Evolutionary conservation across 106 monocot genomes (phyloP).

Genomic region (Acorus calamus): DNA sequence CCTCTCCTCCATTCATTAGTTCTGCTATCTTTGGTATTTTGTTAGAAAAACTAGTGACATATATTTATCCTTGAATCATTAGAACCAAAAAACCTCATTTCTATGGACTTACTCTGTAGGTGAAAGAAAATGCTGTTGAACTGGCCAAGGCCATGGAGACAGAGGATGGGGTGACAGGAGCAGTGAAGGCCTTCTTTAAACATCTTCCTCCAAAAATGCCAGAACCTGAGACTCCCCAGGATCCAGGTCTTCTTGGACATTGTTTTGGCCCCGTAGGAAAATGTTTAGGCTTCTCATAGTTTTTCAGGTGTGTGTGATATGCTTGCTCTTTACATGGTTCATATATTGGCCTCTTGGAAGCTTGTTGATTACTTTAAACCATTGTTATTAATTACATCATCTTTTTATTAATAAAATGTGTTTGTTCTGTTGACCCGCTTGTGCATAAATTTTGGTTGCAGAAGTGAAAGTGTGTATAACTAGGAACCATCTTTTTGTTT

Average conservation of each 20-base stretch:
- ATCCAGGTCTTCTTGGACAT: conserved; percentile 4
- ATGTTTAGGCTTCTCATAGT: conserved; percentile 60
- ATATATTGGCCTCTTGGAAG: no score
- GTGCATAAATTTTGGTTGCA: no score
- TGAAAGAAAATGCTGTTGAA: conserved; percentile 53
- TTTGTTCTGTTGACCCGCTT: no score
- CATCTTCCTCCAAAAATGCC: conserved; percentile 42
- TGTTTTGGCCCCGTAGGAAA: conserved; percentile 23
- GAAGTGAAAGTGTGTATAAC: no score
- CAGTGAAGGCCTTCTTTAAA: conserved; percentile 63
- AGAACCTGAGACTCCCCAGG: conserved; percentile 1
- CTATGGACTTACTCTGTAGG: conserved; percentile 27
- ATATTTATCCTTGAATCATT: neutral
- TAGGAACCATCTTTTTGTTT: no score
- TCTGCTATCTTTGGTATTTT: no score
- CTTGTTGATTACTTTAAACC: no score
- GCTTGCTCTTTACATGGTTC: no score
- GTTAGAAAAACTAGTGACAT: no score
- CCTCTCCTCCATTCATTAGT: no score
- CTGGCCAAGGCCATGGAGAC: conserved; percentile 47
- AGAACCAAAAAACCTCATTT: conserved; percentile 5
- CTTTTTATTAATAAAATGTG: no score
- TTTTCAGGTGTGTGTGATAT: neutral
- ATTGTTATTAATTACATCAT: no score
- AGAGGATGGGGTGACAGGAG: conserved; percentile 73